phyloP scores from a whole-genome alignment of 2,329 filamentous ascomycete genomes.

The Phyllosticta citrichinensis region DNA sequence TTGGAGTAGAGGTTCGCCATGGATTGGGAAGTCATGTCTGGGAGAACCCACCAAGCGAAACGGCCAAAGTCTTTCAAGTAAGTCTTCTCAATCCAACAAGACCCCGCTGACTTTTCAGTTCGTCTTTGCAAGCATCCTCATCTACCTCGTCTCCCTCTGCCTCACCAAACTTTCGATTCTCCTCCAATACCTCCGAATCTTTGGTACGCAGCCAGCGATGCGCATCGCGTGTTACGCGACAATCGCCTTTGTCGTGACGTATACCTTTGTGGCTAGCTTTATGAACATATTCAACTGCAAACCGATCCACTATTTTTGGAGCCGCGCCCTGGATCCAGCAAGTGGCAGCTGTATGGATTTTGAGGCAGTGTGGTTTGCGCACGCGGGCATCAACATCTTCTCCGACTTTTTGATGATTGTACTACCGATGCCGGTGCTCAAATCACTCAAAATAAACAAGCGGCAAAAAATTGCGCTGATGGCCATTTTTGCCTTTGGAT shows the following conservation, averaged over 20 bases:
- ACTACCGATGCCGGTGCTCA: slow-evolving; percentile 24
- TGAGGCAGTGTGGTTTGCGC: slow-evolving; percentile 21
- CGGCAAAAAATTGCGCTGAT: slow-evolving; percentile 21
- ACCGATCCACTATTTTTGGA: slow-evolving; percentile 22
- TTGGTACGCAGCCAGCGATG: slow-evolving; percentile 16
- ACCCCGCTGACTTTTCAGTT: background rate
- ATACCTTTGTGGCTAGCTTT: slow-evolving; percentile 20
- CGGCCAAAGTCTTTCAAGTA: background rate
- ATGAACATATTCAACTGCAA: slow-evolving; percentile 19
- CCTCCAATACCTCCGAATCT: slow-evolving; percentile 26
- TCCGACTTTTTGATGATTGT: slow-evolving; percentile 23
- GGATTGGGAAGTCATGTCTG: background rate
- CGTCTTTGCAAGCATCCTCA: slow-evolving; percentile 23
- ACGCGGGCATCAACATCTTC: slow-evolving; percentile 23
- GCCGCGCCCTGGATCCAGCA: background rate
- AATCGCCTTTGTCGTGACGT: slow-evolving; percentile 19
- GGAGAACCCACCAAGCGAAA: background rate
- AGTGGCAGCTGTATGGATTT: slow-evolving; percentile 16
- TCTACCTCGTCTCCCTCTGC: slow-evolving; percentile 24
- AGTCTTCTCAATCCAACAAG: background rate
- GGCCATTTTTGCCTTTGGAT: slow-evolving; percentile 24
- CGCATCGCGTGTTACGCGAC: slow-evolving; percentile 17
- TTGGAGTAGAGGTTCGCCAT: background rate
- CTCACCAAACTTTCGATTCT: slow-evolving; percentile 25
- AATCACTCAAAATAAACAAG: slow-evolving; percentile 18